These are phyloP conservation scores for Cryptococcus hybrid DNA, from an alignment of 1,284 basidiomycete species.

Conservation along the genomic window DNA sequence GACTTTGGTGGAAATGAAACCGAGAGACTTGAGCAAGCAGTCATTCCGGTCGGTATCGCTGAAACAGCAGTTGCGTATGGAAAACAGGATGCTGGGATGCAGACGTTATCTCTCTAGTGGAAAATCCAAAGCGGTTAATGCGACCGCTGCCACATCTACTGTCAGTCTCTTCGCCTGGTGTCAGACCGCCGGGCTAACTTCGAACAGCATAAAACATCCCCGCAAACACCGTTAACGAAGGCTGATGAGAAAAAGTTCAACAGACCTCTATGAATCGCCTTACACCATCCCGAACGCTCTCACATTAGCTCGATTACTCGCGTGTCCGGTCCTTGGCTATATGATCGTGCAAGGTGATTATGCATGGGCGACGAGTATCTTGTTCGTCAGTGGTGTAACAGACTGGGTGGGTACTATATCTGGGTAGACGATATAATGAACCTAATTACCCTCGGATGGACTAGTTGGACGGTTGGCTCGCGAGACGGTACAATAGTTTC, in stretches of 20 bases:
- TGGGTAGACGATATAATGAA: not conserved
- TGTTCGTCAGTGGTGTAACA: slow-evolving; percentile 85
- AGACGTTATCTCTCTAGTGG: slow-evolving; percentile 1
- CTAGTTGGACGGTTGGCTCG: slow-evolving; percentile 86
- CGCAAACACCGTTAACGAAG: too few species aligned
- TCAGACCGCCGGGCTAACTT: too few species aligned
- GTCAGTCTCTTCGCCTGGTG: too few species aligned
- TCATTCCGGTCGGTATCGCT: not conserved
- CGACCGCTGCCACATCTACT: too few species aligned
- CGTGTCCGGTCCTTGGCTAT: slow-evolving; percentile 89
- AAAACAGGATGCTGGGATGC: not conserved
- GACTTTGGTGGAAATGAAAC: not conserved
- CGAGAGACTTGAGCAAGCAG: not conserved
- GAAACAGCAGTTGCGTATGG: not conserved
- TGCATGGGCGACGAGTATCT: slow-evolving; percentile 70
- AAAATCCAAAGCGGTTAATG: not conserved
- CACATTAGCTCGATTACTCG: slow-evolving; percentile 78
- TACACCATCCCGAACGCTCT: slow-evolving; percentile 93
- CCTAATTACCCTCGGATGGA: slow-evolving; percentile 1
- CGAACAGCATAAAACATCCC: too few species aligned
- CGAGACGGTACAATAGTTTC: slow-evolving; percentile 76
- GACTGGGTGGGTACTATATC: slow-evolving; percentile 67
- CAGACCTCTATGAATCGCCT: slow-evolving; percentile 72
- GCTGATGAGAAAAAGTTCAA: not conserved
- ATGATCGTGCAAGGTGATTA: slow-evolving; percentile 85